A percentile compares a stretch with the other conserved stretches of the same genome.
These are phyloP conservation scores for Populus tremula DNA, from an alignment of 345 rosid genomes.

Conservation along the genomic window DNA sequence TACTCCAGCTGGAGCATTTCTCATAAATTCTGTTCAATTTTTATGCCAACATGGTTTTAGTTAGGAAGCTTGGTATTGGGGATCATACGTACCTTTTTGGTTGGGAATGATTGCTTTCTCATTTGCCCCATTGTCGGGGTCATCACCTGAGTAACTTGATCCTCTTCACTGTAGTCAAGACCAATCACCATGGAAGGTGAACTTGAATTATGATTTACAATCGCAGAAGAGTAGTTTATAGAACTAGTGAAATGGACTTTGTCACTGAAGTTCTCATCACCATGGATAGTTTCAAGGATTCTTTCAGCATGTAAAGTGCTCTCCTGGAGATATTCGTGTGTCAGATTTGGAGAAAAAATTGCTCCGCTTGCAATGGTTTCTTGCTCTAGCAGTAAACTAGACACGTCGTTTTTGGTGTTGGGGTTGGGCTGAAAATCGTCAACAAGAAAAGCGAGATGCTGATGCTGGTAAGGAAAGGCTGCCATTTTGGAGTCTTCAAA, in stretches of 20 bases:
- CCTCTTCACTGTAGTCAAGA: not conserved
- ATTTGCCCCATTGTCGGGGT: not conserved
- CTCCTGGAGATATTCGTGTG: not conserved
- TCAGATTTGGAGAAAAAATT: too few species aligned
- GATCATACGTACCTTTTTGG: not conserved
- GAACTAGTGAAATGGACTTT: not conserved
- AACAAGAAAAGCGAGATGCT: conserved; percentile 2
- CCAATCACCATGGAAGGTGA: not conserved
- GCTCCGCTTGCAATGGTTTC: not conserved
- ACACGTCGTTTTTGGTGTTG: too few species aligned
- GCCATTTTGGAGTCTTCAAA: not conserved
- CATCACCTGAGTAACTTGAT: not conserved
- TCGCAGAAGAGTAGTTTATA: not conserved
- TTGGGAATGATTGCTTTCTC: not conserved
- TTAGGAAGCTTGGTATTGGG: not conserved
- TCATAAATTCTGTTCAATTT: not conserved
- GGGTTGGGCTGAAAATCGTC: not conserved
- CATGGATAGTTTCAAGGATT: not conserved
- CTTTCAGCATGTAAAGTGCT: not conserved
- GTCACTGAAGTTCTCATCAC: not conserved
- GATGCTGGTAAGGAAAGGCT: conserved; percentile 5
- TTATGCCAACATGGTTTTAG: not conserved
- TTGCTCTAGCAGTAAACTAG: too few species aligned
- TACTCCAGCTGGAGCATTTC: not conserved
- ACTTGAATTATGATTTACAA: not conserved